Evolutionary conservation across 2,329 filamentous ascomycete species (phyloP), one percentile per base, ranked within the genome.

Genomic region (Hansfordia pulvinata): DNA sequence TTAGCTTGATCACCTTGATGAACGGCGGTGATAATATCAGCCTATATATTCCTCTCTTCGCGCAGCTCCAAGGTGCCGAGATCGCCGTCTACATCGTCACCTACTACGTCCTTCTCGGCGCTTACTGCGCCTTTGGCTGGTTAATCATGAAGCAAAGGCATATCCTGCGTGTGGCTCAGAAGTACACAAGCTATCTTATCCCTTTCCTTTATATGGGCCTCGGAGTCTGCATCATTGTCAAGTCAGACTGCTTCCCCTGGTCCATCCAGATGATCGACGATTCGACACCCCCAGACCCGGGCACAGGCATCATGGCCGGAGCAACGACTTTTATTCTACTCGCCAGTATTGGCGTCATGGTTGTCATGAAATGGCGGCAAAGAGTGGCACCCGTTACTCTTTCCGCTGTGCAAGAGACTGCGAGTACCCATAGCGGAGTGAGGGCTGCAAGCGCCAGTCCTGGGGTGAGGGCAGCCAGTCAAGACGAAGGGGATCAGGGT

Each of bases 11-110:
- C 27, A 52, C 47, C 5, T 20, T 52, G 11, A 47, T 51, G 39
- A 50, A 50, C 27, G 47, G 47, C 13, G 46, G 43, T 10, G 49
- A 52, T 35, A 52, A 52, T 20, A 48, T 52, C 25, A 40, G 49
- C 19, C 49, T 43, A 2, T 52, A 51, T 28, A 40, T 52, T 6
- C 47, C 47, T 7, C 36, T 50, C 2, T 50, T 52, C 26, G 46
- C 47, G 4, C 47, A 52, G 30, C 40, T 40, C 5, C 30, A 41
- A 12, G 40, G 42, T 3, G 36, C 39, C 9, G 46, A 49, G 19
- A 45, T 52, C 9, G 47, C 43, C 4, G 38, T 52, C 8, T 52
- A 50, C 29, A 35, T 48, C 6, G 36, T 48, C 6, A 36, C 43
- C 2, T 51, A 46, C 27, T 50, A 51, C 33, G 38, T 49, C 20